Percentiles rank a stretch among this genome's conserved stretches.
These are phyloP conservation scores for Ophiocordyceps camponoti-leonardi DNA, from an alignment of 2,329 filamentous ascomycete genomes.

Conservation along the genomic window DNA sequence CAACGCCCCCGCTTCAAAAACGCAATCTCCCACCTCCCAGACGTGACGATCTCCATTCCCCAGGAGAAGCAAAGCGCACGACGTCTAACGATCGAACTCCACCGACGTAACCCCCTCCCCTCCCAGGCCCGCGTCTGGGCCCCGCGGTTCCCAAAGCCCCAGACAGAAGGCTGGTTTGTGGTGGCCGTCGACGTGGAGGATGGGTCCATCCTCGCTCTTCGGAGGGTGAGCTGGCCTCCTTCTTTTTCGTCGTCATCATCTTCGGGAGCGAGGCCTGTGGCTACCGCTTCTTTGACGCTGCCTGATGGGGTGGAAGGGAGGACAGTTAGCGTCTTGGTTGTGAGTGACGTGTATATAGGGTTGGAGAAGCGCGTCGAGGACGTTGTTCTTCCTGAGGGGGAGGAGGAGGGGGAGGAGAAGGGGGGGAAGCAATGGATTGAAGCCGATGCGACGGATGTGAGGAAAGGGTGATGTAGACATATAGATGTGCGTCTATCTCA, in stretches of 20 bases:
- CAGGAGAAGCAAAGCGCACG: constrained; percentile 38
- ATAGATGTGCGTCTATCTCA: too few relatives aligned
- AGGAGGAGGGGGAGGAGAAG: neutral
- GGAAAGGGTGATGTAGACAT: too few relatives aligned
- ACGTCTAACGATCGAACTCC: constrained; percentile 45
- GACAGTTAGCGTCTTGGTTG: constrained; percentile 54
- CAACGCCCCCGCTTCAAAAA: constrained; percentile 34
- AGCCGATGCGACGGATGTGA: too few relatives aligned
- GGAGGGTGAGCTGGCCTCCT: constrained; percentile 59
- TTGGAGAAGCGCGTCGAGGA: constrained; percentile 38
- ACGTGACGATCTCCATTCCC: constrained; percentile 41
- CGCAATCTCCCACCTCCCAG: constrained; percentile 49
- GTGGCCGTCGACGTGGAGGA: constrained; percentile 59
- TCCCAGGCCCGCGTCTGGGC: constrained; percentile 64
- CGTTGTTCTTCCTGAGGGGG: constrained; percentile 30
- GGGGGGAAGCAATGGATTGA: too few relatives aligned
- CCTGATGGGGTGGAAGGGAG: constrained; percentile 33
- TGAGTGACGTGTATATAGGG: constrained; percentile 79
- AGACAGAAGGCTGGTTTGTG: constrained; percentile 94
- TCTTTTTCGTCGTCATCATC: constrained; percentile 12
- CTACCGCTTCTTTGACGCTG: constrained; percentile 42
- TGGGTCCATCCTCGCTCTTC: constrained; percentile 69
- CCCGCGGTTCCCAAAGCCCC: constrained; percentile 80
- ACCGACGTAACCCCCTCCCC: constrained; percentile 46
- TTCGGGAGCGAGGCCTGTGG: constrained; percentile 30